A percentile compares a stretch with the other conserved stretches of the same genome.
Evolutionary conservation across 2,329 filamentous ascomycete genomes (phyloP).

Genomic region (Phialocephala subalpina): DNA sequence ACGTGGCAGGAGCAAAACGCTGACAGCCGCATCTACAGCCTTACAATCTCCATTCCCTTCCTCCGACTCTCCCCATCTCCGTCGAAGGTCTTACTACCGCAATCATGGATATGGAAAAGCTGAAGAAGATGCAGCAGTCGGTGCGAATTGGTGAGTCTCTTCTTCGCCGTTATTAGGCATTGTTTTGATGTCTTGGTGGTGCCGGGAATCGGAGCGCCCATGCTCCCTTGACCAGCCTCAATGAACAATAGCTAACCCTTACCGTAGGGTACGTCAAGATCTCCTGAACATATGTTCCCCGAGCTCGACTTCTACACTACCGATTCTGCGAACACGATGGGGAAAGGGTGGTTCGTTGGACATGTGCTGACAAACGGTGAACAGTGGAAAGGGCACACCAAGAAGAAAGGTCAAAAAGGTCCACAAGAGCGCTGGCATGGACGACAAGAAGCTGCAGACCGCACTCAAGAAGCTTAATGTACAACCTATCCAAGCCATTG

Average conservation of each 20-base stretch:
- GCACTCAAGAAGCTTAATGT: constrained; percentile 99
- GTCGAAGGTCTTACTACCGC: constrained; percentile 45
- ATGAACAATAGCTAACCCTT: constrained; percentile 11
- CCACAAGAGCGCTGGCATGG: constrained; percentile 88
- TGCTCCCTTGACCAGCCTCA: constrained; percentile 6
- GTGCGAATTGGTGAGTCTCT: constrained; percentile 54
- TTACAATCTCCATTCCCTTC: constrained; percentile 16
- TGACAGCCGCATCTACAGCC: constrained; percentile 19
- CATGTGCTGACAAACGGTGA: constrained; percentile 37
- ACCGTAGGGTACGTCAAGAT: constrained; percentile 4
- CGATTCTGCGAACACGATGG: constrained; percentile 5
- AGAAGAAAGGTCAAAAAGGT: constrained; percentile 99
- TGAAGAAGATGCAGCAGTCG: constrained; percentile 71
- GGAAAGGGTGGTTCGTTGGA: not conserved
- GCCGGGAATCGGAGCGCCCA: constrained; percentile 19
- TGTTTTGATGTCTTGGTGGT: constrained; percentile 6
- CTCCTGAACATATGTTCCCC: too few relatives aligned
- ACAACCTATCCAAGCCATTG: constrained; percentile 98
- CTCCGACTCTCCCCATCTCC: constrained; percentile 31
- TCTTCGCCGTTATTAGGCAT: not conserved
- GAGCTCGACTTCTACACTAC: constrained; percentile 13
- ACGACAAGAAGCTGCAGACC: constrained; percentile 99
- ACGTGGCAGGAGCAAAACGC: constrained; percentile 1
- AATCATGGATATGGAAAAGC: constrained; percentile 72
- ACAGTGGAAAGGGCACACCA: constrained; percentile 94